These are phyloP conservation scores for Coprinellus micaceus DNA, from an alignment of 768 basidiomycete species.

Conservation along the genomic window DNA sequence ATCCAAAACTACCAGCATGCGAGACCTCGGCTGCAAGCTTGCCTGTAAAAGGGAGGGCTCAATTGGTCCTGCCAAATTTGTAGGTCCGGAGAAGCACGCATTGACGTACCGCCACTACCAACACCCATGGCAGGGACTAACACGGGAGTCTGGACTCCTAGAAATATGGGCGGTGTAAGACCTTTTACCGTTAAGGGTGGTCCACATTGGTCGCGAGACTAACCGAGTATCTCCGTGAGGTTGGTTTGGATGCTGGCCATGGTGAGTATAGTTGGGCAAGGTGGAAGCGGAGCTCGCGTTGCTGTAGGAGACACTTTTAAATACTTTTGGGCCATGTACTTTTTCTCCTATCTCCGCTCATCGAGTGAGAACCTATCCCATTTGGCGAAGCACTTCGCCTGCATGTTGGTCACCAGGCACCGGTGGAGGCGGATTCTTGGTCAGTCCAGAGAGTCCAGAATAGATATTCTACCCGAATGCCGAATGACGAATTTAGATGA, in stretches of 20 bases:
- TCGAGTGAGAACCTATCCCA: too few species aligned
- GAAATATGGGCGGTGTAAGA: not conserved
- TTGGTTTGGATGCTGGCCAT: not conserved
- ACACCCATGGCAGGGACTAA: conserved; percentile 70
- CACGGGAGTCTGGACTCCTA: conserved; percentile 58
- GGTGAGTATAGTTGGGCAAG: too few species aligned
- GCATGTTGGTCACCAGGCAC: too few species aligned
- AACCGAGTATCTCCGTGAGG: not conserved
- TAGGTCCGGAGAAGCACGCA: conserved; percentile 4
- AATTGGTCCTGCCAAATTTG: not conserved
- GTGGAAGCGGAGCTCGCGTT: too few species aligned
- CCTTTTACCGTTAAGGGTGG: not conserved
- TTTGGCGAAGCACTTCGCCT: too few species aligned
- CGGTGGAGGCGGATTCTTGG: too few species aligned
- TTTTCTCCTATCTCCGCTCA: too few species aligned
- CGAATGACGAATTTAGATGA: too few species aligned
- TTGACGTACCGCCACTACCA: conserved; percentile 51
- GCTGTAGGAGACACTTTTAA: too few species aligned
- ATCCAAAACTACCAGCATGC: conserved; percentile 72
- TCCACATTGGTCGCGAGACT: not conserved
- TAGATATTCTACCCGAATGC: too few species aligned
- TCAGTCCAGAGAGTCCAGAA: too few species aligned
- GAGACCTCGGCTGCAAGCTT: conserved; percentile 57
- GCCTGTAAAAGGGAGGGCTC: conserved; percentile 25
- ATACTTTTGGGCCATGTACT: too few species aligned